Evolutionary conservation across 169 alveolate species (phyloP).

Genomic region (Cryptosporidium viatorum): DNA sequence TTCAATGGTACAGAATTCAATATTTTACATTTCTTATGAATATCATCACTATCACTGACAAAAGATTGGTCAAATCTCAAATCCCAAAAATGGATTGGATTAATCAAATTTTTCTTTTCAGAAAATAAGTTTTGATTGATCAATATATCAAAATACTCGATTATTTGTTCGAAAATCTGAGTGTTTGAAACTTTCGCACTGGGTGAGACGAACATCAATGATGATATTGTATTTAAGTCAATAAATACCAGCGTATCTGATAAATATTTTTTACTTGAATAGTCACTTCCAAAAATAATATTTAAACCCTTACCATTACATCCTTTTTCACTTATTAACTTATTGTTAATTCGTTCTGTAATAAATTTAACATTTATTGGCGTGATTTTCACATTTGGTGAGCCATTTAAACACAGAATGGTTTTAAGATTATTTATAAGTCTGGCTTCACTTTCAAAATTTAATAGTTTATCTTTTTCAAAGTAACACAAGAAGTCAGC

Average conservation of each 20-base stretch:
- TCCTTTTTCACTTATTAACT: not conserved
- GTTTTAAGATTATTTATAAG: constrained; percentile 14
- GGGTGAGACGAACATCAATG: not conserved
- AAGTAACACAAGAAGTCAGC: constrained; percentile 37
- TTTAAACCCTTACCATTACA: not conserved
- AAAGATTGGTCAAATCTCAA: not conserved
- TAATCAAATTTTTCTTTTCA: not conserved
- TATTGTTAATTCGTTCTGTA: not conserved
- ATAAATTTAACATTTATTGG: constrained; percentile 7
- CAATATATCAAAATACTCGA: constrained; percentile 58
- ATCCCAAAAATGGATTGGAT: constrained; percentile 37
- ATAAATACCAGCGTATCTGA: not conserved
- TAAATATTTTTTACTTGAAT: not conserved
- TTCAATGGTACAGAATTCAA: not conserved
- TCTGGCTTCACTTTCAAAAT: not conserved
- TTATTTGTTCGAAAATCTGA: constrained; percentile 19
- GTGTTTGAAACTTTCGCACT: not conserved
- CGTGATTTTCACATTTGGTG: constrained; percentile 15
- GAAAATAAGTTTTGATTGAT: not conserved
- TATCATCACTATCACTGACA: not conserved
- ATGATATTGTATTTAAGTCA: not conserved
- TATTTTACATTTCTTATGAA: not conserved
- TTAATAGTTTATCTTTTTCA: constrained; percentile 1
- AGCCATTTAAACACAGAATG: constrained; percentile 39
- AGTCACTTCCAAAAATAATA: not conserved